Percentiles rank a stretch among this genome's conserved stretches.
phyloP scores from a whole-genome alignment of 1,139 yeast species.

The Blastobotrys serpentis region DNA sequence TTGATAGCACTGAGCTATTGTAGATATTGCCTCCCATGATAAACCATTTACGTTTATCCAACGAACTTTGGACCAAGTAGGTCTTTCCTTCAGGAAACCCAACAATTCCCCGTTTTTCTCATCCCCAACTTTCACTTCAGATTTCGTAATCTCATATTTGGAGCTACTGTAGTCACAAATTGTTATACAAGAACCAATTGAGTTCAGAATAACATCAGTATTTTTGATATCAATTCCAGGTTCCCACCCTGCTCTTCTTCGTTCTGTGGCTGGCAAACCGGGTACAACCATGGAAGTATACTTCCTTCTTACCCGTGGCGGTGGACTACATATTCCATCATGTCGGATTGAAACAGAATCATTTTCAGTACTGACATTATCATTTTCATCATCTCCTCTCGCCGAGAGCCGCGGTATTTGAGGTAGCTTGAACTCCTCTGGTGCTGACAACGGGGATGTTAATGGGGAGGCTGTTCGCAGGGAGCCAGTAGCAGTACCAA shows the following conservation, averaged over 20 bases:
- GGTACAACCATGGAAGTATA: not conserved
- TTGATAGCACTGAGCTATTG: slow-evolving; percentile 42
- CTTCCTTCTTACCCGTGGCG: not conserved
- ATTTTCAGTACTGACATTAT: too few species aligned
- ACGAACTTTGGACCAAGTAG: slow-evolving; percentile 50
- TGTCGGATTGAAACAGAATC: too few species aligned
- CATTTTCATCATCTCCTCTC: too few species aligned
- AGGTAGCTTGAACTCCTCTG: not conserved
- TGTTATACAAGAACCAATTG: slow-evolving; percentile 49
- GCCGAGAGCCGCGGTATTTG: slow-evolving; percentile 1
- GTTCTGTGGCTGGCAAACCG: slow-evolving; percentile 1
- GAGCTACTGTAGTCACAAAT: slow-evolving; percentile 48
- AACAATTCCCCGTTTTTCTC: slow-evolving; percentile 25
- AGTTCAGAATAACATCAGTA: slow-evolving; percentile 48
- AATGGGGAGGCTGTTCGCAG: not conserved
- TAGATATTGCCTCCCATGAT: slow-evolving; percentile 53
- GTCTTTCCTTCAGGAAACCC: slow-evolving; percentile 36
- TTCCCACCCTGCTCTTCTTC: slow-evolving; percentile 47
- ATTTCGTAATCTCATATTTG: slow-evolving; percentile 44
- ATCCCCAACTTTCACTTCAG: slow-evolving; percentile 28
- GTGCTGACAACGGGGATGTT: slow-evolving; percentile 1
- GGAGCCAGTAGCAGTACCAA: not conserved
- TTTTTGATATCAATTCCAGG: slow-evolving; percentile 54
- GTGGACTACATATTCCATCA: too few species aligned
- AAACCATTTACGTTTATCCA: slow-evolving; percentile 58